phyloP scores from a whole-genome alignment of 2,329 filamentous ascomycete species.

The Aphanoascus verrucosus region DNA sequence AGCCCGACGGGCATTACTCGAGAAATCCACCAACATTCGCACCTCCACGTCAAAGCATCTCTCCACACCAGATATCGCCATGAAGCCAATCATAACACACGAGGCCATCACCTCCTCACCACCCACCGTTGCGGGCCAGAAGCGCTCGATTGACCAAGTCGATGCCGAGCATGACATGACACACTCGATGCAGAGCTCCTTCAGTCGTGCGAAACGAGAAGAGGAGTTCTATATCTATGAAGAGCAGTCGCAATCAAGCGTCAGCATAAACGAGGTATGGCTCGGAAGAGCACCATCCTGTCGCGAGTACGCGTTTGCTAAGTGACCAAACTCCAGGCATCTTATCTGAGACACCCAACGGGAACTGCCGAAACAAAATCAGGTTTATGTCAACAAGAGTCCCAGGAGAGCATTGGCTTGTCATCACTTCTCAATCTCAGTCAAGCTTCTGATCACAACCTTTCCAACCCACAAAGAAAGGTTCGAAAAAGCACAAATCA shows the following conservation, averaged over 20 bases:
- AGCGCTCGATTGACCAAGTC: slow-evolving; percentile 33
- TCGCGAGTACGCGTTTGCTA: neutral
- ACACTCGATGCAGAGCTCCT: slow-evolving; percentile 18
- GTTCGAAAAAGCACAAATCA: slow-evolving; percentile 16
- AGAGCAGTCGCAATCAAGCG: slow-evolving; percentile 16
- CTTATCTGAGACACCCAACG: slow-evolving; percentile 7
- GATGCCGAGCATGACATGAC: slow-evolving; percentile 19
- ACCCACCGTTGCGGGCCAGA: slow-evolving; percentile 30
- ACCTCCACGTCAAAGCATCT: slow-evolving; percentile 24
- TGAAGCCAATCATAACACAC: neutral
- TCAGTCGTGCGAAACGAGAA: slow-evolving; percentile 15
- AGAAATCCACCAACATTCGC: slow-evolving; percentile 35
- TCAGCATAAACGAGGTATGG: slow-evolving; percentile 17
- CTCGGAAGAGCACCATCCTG: neutral
- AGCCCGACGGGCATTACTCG: slow-evolving; percentile 32
- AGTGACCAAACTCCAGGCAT: slow-evolving; percentile 3
- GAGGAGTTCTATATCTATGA: slow-evolving; percentile 19
- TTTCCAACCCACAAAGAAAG: slow-evolving; percentile 12
- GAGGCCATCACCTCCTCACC: slow-evolving; percentile 18
- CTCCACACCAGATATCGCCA: neutral
- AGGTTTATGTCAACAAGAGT: neutral
- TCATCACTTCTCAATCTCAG: slow-evolving; percentile 17
- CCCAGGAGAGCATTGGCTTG: slow-evolving; percentile 12
- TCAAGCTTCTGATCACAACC: slow-evolving; percentile 14
- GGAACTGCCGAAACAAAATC: neutral